These are phyloP conservation scores for Mycosphaerella sp. DNA, from an alignment of 2,329 filamentous ascomycete species.

Conservation along the genomic window DNA sequence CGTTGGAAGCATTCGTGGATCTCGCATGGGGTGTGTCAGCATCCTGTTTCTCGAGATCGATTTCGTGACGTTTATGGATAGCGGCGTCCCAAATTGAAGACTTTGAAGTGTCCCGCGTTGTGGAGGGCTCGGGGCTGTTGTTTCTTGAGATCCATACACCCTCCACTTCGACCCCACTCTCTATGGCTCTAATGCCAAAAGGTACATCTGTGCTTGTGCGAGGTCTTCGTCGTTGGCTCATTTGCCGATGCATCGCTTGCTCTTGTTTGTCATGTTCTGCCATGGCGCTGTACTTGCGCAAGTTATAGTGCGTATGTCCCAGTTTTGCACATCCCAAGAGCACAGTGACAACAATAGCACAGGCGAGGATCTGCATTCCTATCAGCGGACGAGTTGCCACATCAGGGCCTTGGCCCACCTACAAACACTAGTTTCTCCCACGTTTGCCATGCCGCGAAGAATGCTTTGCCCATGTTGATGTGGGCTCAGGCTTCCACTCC, in stretches of 20 bases:
- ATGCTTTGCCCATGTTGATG: constrained; percentile 23
- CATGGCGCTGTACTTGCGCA: constrained; percentile 38
- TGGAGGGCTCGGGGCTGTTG: constrained; percentile 36
- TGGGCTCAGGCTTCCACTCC: not conserved
- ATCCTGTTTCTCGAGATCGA: constrained; percentile 22
- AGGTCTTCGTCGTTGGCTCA: constrained; percentile 26
- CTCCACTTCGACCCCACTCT: constrained; percentile 75
- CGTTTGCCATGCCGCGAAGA: constrained; percentile 58
- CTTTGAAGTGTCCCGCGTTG: constrained; percentile 25
- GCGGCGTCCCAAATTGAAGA: constrained; percentile 20
- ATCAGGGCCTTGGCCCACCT: constrained; percentile 34
- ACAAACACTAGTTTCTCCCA: constrained; percentile 93
- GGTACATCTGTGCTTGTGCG: constrained; percentile 55
- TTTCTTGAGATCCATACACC: constrained; percentile 58
- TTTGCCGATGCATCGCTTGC: constrained; percentile 31
- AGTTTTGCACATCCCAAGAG: constrained; percentile 62
- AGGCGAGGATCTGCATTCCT: constrained; percentile 59
- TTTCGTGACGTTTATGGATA: constrained; percentile 6
- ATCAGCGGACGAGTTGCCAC: constrained; percentile 26
- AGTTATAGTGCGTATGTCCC: constrained; percentile 37
- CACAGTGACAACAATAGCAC: constrained; percentile 65
- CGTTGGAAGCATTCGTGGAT: not conserved
- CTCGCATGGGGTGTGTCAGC: not conserved
- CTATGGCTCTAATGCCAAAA: constrained; percentile 79
- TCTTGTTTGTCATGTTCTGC: constrained; percentile 30